Evolutionary conservation across 495 filamentous ascomycete species (phyloP).

Genomic region (Daldinia decipiens): DNA sequence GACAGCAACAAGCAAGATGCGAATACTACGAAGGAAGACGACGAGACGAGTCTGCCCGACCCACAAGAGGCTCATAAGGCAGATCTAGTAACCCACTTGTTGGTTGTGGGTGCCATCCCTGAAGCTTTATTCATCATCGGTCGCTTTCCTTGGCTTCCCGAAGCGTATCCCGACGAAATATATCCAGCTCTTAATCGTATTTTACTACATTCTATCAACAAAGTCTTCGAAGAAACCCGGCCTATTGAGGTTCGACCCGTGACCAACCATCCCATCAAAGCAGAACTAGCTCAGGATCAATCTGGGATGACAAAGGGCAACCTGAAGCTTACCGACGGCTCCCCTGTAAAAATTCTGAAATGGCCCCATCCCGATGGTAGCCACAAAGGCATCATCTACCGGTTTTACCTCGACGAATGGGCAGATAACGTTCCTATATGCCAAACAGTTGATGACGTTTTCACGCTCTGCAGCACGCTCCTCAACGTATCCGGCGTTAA

Average conservation of each 20-base stretch:
- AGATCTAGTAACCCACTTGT: slow-evolving; percentile 80
- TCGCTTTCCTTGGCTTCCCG: slow-evolving; percentile 88
- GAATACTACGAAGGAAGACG: slow-evolving; percentile 63
- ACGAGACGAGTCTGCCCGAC: slow-evolving; percentile 72
- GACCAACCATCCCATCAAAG: slow-evolving; percentile 26
- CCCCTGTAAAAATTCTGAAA: slow-evolving; percentile 69
- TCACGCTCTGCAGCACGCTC: slow-evolving; percentile 84
- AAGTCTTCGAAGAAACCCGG: slow-evolving; percentile 54
- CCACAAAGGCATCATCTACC: slow-evolving; percentile 77
- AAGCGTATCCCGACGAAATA: slow-evolving; percentile 82
- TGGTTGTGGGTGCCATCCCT: slow-evolving; percentile 91
- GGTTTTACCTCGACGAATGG: slow-evolving; percentile 99
- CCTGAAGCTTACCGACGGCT: slow-evolving; percentile 65
- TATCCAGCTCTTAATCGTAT: slow-evolving; percentile 76
- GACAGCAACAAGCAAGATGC: slow-evolving; percentile 43
- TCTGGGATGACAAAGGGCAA: slow-evolving; percentile 71
- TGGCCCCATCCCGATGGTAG: slow-evolving; percentile 86
- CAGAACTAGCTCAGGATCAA: slow-evolving; percentile 62
- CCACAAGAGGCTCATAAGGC: slow-evolving; percentile 88
- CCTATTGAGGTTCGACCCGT: slow-evolving; percentile 40
- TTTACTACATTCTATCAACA: slow-evolving; percentile 76
- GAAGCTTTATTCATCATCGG: slow-evolving; percentile 94
- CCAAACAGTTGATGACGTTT: slow-evolving; percentile 88
- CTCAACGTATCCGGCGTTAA: slow-evolving; percentile 86
- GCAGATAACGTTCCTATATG: slow-evolving; percentile 90